These are phyloP conservation scores for Suillus plorans DNA, from an alignment of 768 basidiomycete species.

Conservation along the genomic window DNA sequence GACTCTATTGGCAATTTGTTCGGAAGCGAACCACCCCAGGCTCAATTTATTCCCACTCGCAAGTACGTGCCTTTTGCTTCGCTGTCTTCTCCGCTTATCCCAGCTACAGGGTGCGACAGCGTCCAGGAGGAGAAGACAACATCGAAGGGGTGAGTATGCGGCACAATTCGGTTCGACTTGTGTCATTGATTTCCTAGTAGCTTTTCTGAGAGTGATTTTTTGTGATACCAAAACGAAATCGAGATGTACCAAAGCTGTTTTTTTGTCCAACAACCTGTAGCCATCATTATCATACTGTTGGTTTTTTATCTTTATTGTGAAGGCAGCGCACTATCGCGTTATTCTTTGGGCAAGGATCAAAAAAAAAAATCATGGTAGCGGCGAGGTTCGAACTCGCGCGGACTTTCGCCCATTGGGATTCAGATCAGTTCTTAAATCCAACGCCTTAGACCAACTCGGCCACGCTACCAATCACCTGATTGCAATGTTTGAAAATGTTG, in stretches of 20 bases:
- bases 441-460: slow-evolving; percentile 92
- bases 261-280: slow-evolving; percentile 4
- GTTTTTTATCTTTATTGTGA: background rate
- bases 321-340: background rate
- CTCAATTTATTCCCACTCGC: slow-evolving; percentile 68
- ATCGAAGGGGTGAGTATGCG: slow-evolving; percentile 40
- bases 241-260: background rate
- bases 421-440: slow-evolving; percentile 74
- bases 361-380: slow-evolving; percentile 52
- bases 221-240: background rate
- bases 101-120: slow-evolving; percentile 55
- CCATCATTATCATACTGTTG: background rate
- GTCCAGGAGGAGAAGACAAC: slow-evolving; percentile 65
- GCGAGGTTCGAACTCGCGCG: slow-evolving; percentile 94
- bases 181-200: slow-evolving; percentile 15
- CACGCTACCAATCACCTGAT: slow-evolving; percentile 53
- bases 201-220: slow-evolving; percentile 23
- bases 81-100: slow-evolving; percentile 1
- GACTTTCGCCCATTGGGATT: slow-evolving; percentile 81
- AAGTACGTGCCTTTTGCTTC: slow-evolving; percentile 38
- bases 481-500: background rate
- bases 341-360: background rate
- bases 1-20: slow-evolving; percentile 40
- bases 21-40: slow-evolving; percentile 37
- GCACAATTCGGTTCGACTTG: slow-evolving; percentile 6